Percentiles rank a stretch among this genome's conserved stretches.
Conservation (phyloP, 257 asterid species). For the Solanum bukasovii region DNA sequence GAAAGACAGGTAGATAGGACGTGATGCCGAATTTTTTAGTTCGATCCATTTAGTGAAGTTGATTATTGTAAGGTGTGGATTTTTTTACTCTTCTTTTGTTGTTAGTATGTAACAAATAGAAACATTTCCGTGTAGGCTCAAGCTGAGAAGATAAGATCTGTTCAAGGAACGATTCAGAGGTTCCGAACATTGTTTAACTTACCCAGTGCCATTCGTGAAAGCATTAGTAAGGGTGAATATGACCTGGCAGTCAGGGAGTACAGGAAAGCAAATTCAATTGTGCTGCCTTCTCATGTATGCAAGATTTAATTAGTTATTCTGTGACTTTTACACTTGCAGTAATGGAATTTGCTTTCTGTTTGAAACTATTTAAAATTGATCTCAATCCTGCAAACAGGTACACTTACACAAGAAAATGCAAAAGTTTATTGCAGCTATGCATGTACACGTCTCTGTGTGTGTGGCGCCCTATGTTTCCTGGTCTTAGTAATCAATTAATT, state of each 20-base stretch:
- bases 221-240: conserved; percentile 90
- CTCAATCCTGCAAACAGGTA: neutral
- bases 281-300: conserved; percentile 95
- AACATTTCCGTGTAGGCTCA: conserved; percentile 50
- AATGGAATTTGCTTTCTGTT: neutral
- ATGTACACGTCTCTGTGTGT: neutral
- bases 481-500: neutral
- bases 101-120: conserved; percentile 7
- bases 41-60: conserved; percentile 1
- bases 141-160: conserved; percentile 95
- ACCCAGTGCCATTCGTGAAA: conserved; percentile 95
- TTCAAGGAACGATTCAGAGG: conserved; percentile 99
- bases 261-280: conserved; percentile 96
- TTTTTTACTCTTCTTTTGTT: neutral
- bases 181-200: conserved; percentile 91
- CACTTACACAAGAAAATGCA: neutral
- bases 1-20: conserved; percentile 87
- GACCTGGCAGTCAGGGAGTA: conserved; percentile 98
- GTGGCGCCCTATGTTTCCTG: neutral
- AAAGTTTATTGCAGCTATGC: neutral
- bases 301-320: neutral
- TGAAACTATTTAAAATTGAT: neutral
- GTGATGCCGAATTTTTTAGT: conserved; percentile 6
- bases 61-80: conserved; percentile 6
- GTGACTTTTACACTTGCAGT: neutral